A percentile compares a stretch with the other conserved stretches of the same genome.
Conservation (phyloP, 192 early-diverging fungal species). For the Coemansia sp. region DNA sequence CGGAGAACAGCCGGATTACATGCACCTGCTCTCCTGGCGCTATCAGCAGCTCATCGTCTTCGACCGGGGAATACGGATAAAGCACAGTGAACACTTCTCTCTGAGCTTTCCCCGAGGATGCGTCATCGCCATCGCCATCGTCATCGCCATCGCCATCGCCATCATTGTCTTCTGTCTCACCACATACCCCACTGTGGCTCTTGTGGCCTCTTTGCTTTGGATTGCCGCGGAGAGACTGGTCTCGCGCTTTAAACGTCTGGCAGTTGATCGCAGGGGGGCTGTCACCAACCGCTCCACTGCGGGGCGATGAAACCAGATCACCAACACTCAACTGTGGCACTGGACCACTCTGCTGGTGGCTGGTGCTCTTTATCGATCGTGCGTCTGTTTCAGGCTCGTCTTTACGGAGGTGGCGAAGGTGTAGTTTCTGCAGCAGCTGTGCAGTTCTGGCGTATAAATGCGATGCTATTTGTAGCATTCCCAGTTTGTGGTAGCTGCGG, state of each 20-base stretch:
- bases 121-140: neutral
- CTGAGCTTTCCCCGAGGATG: neutral
- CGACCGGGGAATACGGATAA: slow-evolving; percentile 32
- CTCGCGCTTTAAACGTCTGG: slow-evolving; percentile 6
- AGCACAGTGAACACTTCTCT: slow-evolving; percentile 22
- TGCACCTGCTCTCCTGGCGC: slow-evolving; percentile 32
- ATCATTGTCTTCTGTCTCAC: neutral
- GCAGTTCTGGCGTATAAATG: neutral
- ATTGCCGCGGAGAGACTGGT: slow-evolving; percentile 23
- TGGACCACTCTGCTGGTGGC: neutral
- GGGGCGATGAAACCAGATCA: neutral
- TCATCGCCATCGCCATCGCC: too few relatives aligned
- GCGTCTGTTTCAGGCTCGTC: neutral
- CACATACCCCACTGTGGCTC: neutral
- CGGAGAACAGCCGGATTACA: slow-evolving; percentile 31
- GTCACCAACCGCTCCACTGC: neutral
- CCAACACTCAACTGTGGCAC: neutral
- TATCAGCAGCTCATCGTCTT: slow-evolving; percentile 28
- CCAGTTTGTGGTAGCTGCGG: neutral
- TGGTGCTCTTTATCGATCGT: neutral
- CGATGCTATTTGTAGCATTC: neutral
- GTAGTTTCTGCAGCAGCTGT: neutral
- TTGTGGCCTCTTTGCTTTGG: neutral
- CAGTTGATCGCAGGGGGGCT: neutral
- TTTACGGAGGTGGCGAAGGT: neutral